These are phyloP conservation scores for Trichosporon inkin DNA, from an alignment of 1,284 basidiomycete genomes.

Conservation along the genomic window DNA sequence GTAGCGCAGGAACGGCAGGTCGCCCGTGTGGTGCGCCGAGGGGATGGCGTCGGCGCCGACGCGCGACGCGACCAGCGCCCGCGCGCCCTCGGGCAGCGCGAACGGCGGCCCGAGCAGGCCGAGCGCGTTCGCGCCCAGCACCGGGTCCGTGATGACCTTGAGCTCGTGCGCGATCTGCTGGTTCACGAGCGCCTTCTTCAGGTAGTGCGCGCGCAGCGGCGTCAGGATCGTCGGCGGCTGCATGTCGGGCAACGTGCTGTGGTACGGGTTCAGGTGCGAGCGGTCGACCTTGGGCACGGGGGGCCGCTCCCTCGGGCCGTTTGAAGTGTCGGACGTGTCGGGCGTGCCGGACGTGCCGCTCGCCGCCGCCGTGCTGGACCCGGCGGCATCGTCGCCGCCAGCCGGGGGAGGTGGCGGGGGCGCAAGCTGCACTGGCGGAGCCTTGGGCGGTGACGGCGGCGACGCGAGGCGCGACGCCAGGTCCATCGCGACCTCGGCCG, in stretches of 20 bases:
- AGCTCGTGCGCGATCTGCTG: constrained; percentile 78
- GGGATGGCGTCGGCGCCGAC: constrained; percentile 26
- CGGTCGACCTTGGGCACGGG: constrained; percentile 22
- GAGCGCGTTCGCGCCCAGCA: constrained; percentile 64
- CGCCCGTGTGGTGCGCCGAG: constrained; percentile 39
- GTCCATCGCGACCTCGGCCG: constrained; percentile 32
- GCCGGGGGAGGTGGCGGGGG: constrained; percentile 11
- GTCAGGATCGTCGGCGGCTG: constrained; percentile 56
- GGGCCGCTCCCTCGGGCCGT: constrained; percentile 14
- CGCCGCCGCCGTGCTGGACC: background rate
- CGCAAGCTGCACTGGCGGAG: constrained; percentile 15
- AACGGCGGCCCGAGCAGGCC: constrained; percentile 85
- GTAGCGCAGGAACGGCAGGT: constrained; percentile 81
- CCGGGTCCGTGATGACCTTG: constrained; percentile 59
- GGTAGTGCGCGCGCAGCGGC: constrained; percentile 84
- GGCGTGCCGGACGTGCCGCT: background rate
- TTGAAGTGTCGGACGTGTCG: background rate
- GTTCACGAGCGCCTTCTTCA: constrained; percentile 88
- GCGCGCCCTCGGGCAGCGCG: constrained; percentile 55
- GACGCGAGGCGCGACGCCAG: constrained; percentile 31
- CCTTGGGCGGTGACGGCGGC: constrained; percentile 36
- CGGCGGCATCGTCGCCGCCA: background rate
- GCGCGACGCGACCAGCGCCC: constrained; percentile 54
- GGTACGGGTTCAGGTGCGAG: constrained; percentile 39
- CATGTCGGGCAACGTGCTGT: constrained; percentile 32